Evolutionary conservation across 352 stramenopile genomes (phyloP).

Genomic region (Thalassiosira exigua): DNA sequence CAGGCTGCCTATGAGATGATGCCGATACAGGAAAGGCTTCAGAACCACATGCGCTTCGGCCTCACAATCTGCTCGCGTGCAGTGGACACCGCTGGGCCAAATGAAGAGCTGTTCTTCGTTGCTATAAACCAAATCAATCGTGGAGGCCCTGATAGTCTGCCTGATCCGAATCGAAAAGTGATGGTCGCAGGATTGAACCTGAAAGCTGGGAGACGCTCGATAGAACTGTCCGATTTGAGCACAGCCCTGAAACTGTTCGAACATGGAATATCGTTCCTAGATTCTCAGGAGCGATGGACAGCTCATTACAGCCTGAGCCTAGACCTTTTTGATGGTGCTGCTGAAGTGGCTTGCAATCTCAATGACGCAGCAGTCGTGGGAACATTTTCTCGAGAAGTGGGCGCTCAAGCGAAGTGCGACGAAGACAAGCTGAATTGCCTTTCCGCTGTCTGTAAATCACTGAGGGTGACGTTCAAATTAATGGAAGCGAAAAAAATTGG

Average conservation of each 20-base stretch:
- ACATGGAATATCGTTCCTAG: constrained; percentile 26
- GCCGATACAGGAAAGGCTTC: constrained; percentile 7
- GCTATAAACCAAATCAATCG: constrained; percentile 20
- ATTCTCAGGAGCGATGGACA: constrained; percentile 8
- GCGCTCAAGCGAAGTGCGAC: constrained; percentile 13
- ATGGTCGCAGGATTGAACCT: constrained; percentile 15
- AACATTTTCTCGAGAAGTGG: neutral
- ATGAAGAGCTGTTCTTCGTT: constrained; percentile 12
- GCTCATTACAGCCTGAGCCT: constrained; percentile 1
- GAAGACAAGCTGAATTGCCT: constrained; percentile 23
- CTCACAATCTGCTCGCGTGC: constrained; percentile 15
- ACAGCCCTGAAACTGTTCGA: constrained; percentile 23
- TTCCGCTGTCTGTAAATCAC: neutral
- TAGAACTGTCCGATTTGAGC: constrained; percentile 13
- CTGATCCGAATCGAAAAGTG: neutral
- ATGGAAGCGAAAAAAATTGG: neutral
- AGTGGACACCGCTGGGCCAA: neutral
- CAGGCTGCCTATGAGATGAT: constrained; percentile 48
- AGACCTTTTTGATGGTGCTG: constrained; percentile 19
- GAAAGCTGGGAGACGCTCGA: constrained; percentile 24
- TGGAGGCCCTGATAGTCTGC: neutral
- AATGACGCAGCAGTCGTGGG: constrained; percentile 1
- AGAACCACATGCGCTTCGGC: constrained; percentile 44
- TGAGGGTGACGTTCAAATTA: neutral
- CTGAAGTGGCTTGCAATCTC: constrained; percentile 5